Evolutionary conservation across 208 protist species (phyloP), one percentile per base, ranked within the genome.

Genomic region (Trypanosoma melophagium): DNA sequence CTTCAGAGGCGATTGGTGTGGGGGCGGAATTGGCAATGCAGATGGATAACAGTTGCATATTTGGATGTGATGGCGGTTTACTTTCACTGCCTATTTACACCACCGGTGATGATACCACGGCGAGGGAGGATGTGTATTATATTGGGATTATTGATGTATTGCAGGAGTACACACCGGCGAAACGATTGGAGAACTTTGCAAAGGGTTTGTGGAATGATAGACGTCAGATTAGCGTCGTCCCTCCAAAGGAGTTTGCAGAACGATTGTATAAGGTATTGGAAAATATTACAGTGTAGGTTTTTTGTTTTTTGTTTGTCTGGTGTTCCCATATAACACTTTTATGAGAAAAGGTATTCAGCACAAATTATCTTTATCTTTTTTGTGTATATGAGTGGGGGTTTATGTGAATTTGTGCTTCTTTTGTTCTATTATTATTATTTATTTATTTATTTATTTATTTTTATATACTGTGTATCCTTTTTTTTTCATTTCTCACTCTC

Each of bases 111-210:
- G 77, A 84, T 78, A 82, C 84, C 31, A 88, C 80, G 19, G 79
- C 76, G 54, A 79, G 85, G n/a, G 85, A 93, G 65, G 84, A 94
- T 50, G 83, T 97, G 49, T 97, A 97, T 77, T 96, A 96, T 73
- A 51, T 96, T 22, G 95, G 95, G 31, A 86, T 97, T 58, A 97
- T 97, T 64, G 95, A 98, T 67, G 90, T 98, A 10, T 77, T 98
- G 47, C 91, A 96, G 70, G 83, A 86, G 42, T 98, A 96, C 80
- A 95, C 86, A 68, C 76, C 78, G 7, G 73, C 72, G 13, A 97
- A 97, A 63, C 79, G 84, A 62, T 44, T 96, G 13, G 93, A 97
- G 64, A 91, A 86, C 59, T 84, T 93, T 40, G 86, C 90, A n/a
- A 97, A 95, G 68, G 84, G 80, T 14, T 71, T 96, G 14, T 76